Evolutionary conservation across 306 rosid species (phyloP), one percentile per base, ranked within the genome.

Genomic region (Acacia crassicarpa): DNA sequence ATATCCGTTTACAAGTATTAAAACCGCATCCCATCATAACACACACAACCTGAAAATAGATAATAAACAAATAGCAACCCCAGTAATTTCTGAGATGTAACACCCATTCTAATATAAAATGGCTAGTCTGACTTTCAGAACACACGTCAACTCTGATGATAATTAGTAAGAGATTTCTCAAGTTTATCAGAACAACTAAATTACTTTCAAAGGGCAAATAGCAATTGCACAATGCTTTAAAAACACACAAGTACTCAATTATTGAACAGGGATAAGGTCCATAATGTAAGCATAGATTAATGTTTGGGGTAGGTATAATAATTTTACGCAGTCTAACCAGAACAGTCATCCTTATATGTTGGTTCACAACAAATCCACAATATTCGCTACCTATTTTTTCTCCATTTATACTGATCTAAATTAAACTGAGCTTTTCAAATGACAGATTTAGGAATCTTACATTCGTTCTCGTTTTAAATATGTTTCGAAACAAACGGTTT

Each of bases 291-390:
- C 44, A 19, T 19, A 9, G 8, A 68, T 9, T 67, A 19, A 3
- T 67, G 48, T 67, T 20, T 68, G 4, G n/a, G 12, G 9, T 2
- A 22, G 17, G 48, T 53, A 27, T 27, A 27, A 27, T 27, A 27
- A 27, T 27, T 27, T 27, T 27, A 27, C 66, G 23, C 7, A 16
- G 19, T 19, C 43, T 35, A 51, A 33, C 32, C 33, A 63, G 72
- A 8, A 44, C 11, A 43, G 13, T 65, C 45, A 54, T 43, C 38
- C 23, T 65, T n/a, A 48, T 13, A 0, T 2, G 66, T 51, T 67
- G 15, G 51, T 49, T 40, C 71, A 23, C 25, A 74, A 48, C 78
- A 78, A 35, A 53, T 54, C 74, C 38, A 59, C 81, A 48, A 67
- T 35, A 58, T 46, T 38, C 23, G 40, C 53, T 32, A 77, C 12